phyloP scores from a whole-genome alignment of 2,329 filamentous ascomycete genomes.

The Drechslera avenae region DNA sequence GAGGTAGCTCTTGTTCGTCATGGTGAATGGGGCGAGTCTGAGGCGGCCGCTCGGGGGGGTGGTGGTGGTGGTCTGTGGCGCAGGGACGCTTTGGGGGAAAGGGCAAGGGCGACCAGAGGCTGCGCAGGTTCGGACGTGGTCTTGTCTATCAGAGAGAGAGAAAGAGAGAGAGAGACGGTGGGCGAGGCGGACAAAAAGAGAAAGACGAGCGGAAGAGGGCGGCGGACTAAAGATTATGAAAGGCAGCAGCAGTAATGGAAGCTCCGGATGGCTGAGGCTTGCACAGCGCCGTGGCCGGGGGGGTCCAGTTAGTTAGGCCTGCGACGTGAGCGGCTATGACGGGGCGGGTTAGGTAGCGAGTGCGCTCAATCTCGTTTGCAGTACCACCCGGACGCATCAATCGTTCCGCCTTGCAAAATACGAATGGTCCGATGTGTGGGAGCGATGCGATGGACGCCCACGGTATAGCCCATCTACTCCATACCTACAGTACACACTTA shows the following conservation, averaged over 20 bases:
- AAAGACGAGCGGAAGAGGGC: conserved; percentile 22
- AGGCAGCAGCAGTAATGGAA: conserved; percentile 31
- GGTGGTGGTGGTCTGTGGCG: conserved; percentile 12
- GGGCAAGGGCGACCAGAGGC: conserved; percentile 21
- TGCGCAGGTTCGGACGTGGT: too few species aligned
- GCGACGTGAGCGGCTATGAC: conserved; percentile 22
- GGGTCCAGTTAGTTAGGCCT: conserved; percentile 31
- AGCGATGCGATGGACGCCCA: too few species aligned
- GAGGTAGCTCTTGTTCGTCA: conserved; percentile 45
- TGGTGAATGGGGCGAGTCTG: conserved; percentile 13
- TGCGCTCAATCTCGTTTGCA: conserved; percentile 28
- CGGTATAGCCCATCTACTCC: too few species aligned
- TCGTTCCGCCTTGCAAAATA: too few species aligned
- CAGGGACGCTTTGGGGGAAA: not conserved
- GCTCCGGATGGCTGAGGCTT: conserved; percentile 42
- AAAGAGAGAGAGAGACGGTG: conserved; percentile 14
- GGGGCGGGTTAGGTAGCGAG: conserved; percentile 9
- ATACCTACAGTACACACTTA: too few species aligned
- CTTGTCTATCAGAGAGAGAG: not conserved
- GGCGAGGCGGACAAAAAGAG: conserved; percentile 11
- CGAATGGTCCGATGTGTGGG: too few species aligned
- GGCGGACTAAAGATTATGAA: conserved; percentile 41
- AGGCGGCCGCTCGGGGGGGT: conserved; percentile 8
- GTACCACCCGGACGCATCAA: conserved; percentile 13
- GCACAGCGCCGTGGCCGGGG: conserved; percentile 22